A percentile compares a stretch with the other conserved stretches of the same genome.
phyloP scores from a whole-genome alignment of 148 eudicot species.

The Drosera capensis region DNA sequence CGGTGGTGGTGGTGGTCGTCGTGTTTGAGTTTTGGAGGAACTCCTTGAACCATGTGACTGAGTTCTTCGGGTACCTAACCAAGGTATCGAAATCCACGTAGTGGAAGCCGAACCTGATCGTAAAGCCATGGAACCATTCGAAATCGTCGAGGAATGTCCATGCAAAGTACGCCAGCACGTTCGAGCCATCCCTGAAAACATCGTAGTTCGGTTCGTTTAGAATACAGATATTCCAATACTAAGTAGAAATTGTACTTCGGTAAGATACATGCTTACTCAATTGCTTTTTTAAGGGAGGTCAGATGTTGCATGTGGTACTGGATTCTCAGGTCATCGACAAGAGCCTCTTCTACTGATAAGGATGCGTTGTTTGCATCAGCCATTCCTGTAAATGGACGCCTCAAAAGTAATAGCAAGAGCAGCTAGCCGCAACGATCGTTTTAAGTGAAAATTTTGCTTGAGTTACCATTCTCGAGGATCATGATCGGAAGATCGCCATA shows the following conservation, averaged over 20 bases:
- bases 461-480: not conserved
- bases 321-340: not conserved
- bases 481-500: not conserved
- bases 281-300: not conserved
- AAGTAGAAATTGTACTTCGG: too few relatives aligned
- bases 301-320: not conserved
- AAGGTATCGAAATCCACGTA: slow-evolving; percentile 2
- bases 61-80: not conserved
- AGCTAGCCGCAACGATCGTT: not conserved
- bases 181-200: slow-evolving; percentile 6
- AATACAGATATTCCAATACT: too few relatives aligned
- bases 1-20: not conserved
- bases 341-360: not conserved
- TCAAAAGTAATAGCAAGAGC: not conserved
- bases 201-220: too few relatives aligned
- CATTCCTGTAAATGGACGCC: not conserved
- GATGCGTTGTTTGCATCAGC: not conserved
- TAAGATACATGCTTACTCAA: too few relatives aligned
- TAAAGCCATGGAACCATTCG: slow-evolving; percentile 5
- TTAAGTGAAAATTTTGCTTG: not conserved
- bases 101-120: slow-evolving; percentile 2
- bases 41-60: slow-evolving; percentile 4
- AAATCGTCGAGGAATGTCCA: slow-evolving; percentile 5
- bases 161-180: slow-evolving; percentile 1
- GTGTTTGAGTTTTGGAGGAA: not conserved